Conservation (phyloP, 768 basidiomycete genomes). For the Floccularia luteovirens region DNA sequence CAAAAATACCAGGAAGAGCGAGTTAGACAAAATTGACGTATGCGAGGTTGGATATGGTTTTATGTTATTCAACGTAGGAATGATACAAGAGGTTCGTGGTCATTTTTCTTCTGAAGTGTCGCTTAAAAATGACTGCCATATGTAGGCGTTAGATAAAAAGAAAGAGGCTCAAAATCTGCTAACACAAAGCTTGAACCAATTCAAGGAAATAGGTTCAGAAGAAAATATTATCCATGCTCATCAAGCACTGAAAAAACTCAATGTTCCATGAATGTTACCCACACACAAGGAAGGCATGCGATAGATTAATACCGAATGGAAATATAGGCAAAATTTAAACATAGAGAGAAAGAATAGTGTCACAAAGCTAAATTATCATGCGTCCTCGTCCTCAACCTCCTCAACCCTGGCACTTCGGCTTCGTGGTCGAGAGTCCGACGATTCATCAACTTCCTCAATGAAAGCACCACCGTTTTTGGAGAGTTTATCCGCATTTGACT, state of each 20-base stretch:
- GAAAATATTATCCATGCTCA: slow-evolving; percentile 22
- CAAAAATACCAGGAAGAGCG: slow-evolving; percentile 16
- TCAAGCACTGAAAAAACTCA: slow-evolving; percentile 16
- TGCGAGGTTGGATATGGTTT: slow-evolving; percentile 54
- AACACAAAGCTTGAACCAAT: slow-evolving; percentile 24
- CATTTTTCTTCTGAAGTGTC: background rate
- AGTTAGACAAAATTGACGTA: slow-evolving; percentile 15
- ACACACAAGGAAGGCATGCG: slow-evolving; percentile 3
- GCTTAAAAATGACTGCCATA: background rate
- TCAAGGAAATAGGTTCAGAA: slow-evolving; percentile 25
- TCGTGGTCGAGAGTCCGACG: slow-evolving; percentile 30
- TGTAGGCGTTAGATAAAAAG: slow-evolving; percentile 30
- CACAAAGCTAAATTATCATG: slow-evolving; percentile 4
- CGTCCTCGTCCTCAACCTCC: slow-evolving; percentile 39
- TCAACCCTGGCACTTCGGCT: slow-evolving; percentile 37
- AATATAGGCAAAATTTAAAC: background rate
- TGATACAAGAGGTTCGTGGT: slow-evolving; percentile 38
- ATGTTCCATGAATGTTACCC: slow-evolving; percentile 3
- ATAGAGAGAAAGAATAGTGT: slow-evolving; percentile 8
- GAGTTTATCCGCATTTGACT: slow-evolving; percentile 33
- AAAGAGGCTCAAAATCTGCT: slow-evolving; percentile 24
- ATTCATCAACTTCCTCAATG: slow-evolving; percentile 40
- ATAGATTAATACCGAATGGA: background rate
- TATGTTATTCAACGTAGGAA: slow-evolving; percentile 54
- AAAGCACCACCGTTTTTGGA: slow-evolving; percentile 33